Evolutionary conservation across 768 basidiomycete genomes (phyloP).

Genomic region (Strobilomyces echinocephalus): DNA sequence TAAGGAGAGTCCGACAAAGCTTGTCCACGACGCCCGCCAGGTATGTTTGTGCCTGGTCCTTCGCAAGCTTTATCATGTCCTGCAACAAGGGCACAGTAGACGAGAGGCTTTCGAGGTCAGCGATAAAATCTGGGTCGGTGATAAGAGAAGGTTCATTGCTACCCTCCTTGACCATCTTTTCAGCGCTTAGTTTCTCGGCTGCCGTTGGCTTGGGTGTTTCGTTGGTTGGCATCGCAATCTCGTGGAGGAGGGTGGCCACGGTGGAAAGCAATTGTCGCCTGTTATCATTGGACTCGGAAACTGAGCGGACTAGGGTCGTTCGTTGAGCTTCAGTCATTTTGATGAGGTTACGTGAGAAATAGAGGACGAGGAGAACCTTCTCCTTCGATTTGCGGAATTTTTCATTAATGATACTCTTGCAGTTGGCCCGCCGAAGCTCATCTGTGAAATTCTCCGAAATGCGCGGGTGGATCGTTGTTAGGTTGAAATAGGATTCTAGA

Average conservation of each 20-base stretch:
- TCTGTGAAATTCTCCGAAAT: conserved; percentile 19
- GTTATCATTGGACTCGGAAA: conserved; percentile 8
- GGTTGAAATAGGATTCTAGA: conserved; percentile 16
- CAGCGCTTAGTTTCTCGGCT: conserved; percentile 10
- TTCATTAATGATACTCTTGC: conserved; percentile 15
- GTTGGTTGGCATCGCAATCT: background rate
- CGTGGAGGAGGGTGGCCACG: conserved; percentile 16
- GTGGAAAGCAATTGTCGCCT: conserved; percentile 9
- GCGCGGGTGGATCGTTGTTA: conserved; percentile 14
- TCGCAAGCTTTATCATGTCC: conserved; percentile 11
- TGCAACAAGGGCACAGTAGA: conserved; percentile 11
- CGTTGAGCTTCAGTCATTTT: conserved; percentile 14
- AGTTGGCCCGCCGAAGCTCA: conserved; percentile 14
- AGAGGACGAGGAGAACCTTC: conserved; percentile 15
- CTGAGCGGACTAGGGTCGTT: conserved; percentile 8
- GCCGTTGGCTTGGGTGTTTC: conserved; percentile 7
- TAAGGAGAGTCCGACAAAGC: conserved; percentile 13
- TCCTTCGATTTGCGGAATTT: conserved; percentile 23
- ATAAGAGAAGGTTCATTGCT: conserved; percentile 17
- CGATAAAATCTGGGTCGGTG: conserved; percentile 19
- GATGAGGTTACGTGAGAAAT: conserved; percentile 14
- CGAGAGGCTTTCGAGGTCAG: conserved; percentile 18
- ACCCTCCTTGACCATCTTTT: conserved; percentile 22
- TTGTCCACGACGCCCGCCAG: conserved; percentile 16
- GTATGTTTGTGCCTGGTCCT: conserved; percentile 18